A percentile compares a stretch with the other conserved stretches of the same genome.
phyloP scores from a whole-genome alignment of 441 rosid species.

The Daphne laureola region DNA sequence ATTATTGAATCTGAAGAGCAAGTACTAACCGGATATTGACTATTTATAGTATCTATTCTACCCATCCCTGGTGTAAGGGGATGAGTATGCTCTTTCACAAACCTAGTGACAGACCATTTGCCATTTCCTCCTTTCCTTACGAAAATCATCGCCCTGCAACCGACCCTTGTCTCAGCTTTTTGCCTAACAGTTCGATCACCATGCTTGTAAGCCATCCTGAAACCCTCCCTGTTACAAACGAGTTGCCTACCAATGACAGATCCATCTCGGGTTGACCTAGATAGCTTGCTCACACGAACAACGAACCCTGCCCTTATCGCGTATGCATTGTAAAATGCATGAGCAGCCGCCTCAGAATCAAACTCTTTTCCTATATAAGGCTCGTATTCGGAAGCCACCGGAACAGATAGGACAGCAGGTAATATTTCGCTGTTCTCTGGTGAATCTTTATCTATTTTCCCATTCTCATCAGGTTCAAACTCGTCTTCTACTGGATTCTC shows the following conservation, averaged over 20 bases:
- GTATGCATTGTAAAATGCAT: slow-evolving; percentile 84
- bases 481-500: slow-evolving; percentile 45
- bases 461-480: slow-evolving; percentile 34
- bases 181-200: slow-evolving; percentile 82
- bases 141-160: slow-evolving; percentile 97
- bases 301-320: slow-evolving; percentile 82
- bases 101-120: slow-evolving; percentile 89
- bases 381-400: slow-evolving; percentile 36
- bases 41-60: slow-evolving; percentile 84
- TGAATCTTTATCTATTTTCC: slow-evolving; percentile 43
- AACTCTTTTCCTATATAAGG: slow-evolving; percentile 88
- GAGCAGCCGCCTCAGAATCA: slow-evolving; percentile 88
- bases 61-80: slow-evolving; percentile 76
- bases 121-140: slow-evolving; percentile 86
- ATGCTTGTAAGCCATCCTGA: slow-evolving; percentile 83
- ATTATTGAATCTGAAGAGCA: slow-evolving; percentile 2
- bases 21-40: slow-evolving; percentile 91
- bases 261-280: slow-evolving; percentile 92
- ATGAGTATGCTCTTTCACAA: slow-evolving; percentile 90
- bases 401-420: slow-evolving; percentile 22
- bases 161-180: slow-evolving; percentile 93
- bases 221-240: slow-evolving; percentile 96
- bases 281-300: slow-evolving; percentile 92
- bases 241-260: slow-evolving; percentile 92
- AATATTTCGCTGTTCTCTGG: slow-evolving; percentile 25